Conservation (phyloP, 23 red algal genomes). For the Gracilariopsis chorda region DNA sequence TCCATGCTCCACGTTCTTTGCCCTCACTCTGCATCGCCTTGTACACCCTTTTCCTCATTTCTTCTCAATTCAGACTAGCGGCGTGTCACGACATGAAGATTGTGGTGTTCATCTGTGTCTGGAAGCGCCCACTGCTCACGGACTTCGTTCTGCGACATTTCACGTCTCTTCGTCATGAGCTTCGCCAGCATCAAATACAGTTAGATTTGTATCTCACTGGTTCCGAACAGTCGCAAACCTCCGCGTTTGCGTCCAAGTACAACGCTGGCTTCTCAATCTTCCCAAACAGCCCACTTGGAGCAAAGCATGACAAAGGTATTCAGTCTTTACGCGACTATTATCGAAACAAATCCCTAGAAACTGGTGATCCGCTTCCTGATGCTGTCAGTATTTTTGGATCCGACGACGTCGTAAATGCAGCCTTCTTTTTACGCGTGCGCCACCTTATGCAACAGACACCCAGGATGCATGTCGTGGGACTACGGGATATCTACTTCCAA, state of each 20-base stretch:
- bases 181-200: neutral
- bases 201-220: slow-evolving; percentile 44
- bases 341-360: neutral
- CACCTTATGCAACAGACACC: neutral
- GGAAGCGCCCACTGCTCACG: slow-evolving; percentile 39
- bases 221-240: slow-evolving; percentile 20
- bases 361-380: slow-evolving; percentile 12
- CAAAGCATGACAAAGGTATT: slow-evolving; percentile 40
- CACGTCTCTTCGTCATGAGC: neutral
- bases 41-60: neutral
- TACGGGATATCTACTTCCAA: slow-evolving; percentile 43
- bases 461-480: slow-evolving; percentile 28
- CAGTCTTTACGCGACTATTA: slow-evolving; percentile 36
- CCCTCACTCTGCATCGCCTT: neutral
- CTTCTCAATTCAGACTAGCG: neutral
- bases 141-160: slow-evolving; percentile 43
- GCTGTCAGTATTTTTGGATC: slow-evolving; percentile 49
- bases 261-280: slow-evolving; percentile 26
- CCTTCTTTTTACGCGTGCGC: slow-evolving; percentile 12
- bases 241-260: neutral
- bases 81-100: neutral
- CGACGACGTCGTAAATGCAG: slow-evolving; percentile 43
- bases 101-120: slow-evolving; percentile 57
- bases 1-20: neutral
- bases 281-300: slow-evolving; percentile 52